Evolutionary conservation across 768 basidiomycete genomes (phyloP).

Genomic region (Suillus occidentalis): DNA sequence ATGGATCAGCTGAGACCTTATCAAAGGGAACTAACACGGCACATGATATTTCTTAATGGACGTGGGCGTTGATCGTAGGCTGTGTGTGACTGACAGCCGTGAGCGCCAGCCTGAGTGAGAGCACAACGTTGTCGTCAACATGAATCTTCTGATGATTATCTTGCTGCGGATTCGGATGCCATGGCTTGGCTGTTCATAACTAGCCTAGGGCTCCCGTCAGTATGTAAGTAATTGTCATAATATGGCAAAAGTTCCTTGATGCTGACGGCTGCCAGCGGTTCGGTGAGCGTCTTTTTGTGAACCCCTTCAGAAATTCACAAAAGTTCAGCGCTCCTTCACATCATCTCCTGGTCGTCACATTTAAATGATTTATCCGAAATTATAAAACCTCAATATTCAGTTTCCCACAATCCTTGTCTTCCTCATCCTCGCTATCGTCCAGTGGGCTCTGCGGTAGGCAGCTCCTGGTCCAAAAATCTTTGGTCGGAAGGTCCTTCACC

Average conservation of each 20-base stretch:
- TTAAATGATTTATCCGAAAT: slow-evolving; percentile 28
- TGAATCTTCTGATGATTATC: background rate
- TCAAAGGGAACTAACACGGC: background rate
- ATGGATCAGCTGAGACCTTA: background rate
- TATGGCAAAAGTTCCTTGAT: slow-evolving; percentile 8
- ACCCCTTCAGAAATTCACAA: slow-evolving; percentile 11
- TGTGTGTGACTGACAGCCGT: background rate
- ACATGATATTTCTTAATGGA: background rate
- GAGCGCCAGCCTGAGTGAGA: background rate
- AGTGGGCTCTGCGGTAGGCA: slow-evolving; percentile 51
- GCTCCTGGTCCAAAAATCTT: slow-evolving; percentile 37
- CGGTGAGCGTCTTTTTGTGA: background rate
- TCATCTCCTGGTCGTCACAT: slow-evolving; percentile 19
- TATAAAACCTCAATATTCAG: slow-evolving; percentile 43
- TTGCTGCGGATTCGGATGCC: too few relatives aligned
- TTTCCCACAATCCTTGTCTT: slow-evolving; percentile 36
- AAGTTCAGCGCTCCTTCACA: slow-evolving; percentile 5
- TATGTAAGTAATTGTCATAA: background rate
- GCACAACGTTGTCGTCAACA: background rate
- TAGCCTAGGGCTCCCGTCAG: background rate
- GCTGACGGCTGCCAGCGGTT: slow-evolving; percentile 4
- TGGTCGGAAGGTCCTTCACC: slow-evolving; percentile 17
- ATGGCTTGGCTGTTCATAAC: too few relatives aligned
- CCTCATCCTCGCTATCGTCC: slow-evolving; percentile 31
- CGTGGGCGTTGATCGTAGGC: slow-evolving; percentile 1